Percentiles rank a stretch among this genome's conserved stretches.
These are phyloP conservation scores for Acanthamoeba lenticulata DNA, from an alignment of 208 protist genomes.

Conservation along the genomic window DNA sequence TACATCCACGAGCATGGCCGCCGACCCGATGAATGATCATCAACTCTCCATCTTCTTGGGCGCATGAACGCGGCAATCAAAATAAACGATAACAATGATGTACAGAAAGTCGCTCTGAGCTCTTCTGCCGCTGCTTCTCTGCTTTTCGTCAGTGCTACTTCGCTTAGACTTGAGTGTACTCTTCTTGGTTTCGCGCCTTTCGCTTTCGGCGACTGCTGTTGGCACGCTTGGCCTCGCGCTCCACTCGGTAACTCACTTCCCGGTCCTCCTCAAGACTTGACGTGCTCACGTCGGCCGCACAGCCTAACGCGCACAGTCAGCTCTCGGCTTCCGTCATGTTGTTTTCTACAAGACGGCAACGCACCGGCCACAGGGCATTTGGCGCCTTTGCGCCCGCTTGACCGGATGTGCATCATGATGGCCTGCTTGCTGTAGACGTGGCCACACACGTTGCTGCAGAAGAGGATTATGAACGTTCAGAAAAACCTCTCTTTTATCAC, in stretches of 20 bases:
- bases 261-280: not conserved
- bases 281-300: not conserved
- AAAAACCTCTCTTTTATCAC: not conserved
- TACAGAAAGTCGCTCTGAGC: too few relatives aligned
- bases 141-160: not conserved
- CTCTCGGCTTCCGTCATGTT: not conserved
- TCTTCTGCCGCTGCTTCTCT: not conserved
- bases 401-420: not conserved
- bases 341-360: not conserved
- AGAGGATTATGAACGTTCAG: not conserved
- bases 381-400: not conserved
- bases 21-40: not conserved
- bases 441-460: not conserved
- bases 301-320: not conserved
- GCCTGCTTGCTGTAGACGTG: not conserved
- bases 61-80: not conserved
- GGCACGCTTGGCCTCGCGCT: not conserved
- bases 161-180: not conserved
- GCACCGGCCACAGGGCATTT: not conserved
- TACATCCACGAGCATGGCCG: not conserved
- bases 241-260: not conserved
- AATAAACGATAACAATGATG: too few relatives aligned
- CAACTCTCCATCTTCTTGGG: not conserved
- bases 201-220: not conserved
- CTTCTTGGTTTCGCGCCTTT: not conserved